Conservation (phyloP, 495 filamentous ascomycete species). For the Talaromyces ruber region DNA sequence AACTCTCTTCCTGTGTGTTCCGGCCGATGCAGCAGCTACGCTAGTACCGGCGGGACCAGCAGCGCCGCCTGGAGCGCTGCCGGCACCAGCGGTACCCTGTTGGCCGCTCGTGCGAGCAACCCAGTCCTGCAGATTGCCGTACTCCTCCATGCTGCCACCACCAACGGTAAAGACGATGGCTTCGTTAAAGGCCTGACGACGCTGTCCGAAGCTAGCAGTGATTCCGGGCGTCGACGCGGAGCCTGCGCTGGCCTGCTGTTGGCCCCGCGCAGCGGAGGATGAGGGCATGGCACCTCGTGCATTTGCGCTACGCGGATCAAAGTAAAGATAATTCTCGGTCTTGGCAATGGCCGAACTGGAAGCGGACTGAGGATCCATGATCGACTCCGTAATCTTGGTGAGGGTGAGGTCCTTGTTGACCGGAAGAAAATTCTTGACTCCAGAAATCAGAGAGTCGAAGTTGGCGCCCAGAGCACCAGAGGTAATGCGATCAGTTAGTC, state of each 20-base stretch:
- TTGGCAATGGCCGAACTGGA: slow-evolving; percentile 89
- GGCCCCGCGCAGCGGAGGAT: slow-evolving; percentile 47
- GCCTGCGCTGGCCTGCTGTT: slow-evolving; percentile 37
- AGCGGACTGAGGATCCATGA: slow-evolving; percentile 92
- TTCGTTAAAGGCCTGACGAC: slow-evolving; percentile 88
- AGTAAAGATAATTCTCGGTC: slow-evolving; percentile 98
- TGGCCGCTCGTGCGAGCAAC: slow-evolving; percentile 62
- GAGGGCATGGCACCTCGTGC: slow-evolving; percentile 88
- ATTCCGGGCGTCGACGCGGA: slow-evolving; percentile 45
- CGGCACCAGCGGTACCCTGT: slow-evolving; percentile 35
- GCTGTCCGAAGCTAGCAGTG: slow-evolving; percentile 84
- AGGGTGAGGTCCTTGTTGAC: slow-evolving; percentile 91
- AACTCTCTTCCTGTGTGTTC: slow-evolving; percentile 56
- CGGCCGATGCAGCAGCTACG: slow-evolving; percentile 11
- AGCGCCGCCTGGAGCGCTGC: slow-evolving; percentile 32
- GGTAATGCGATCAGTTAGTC: slow-evolving; percentile 88
- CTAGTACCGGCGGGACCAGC: slow-evolving; percentile 8
- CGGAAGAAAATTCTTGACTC: slow-evolving; percentile 97
- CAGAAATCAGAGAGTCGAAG: slow-evolving; percentile 92
- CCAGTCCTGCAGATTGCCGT: slow-evolving; percentile 97
- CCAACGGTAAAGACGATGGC: slow-evolving; percentile 96
- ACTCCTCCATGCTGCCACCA: slow-evolving; percentile 97
- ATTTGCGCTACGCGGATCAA: slow-evolving; percentile 88
- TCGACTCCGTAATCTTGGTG: slow-evolving; percentile 94
- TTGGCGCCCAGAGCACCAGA: slow-evolving; percentile 84